Evolutionary conservation across 2,329 filamentous ascomycete genomes (phyloP).

Genomic region (Sarocladium kiliense): DNA sequence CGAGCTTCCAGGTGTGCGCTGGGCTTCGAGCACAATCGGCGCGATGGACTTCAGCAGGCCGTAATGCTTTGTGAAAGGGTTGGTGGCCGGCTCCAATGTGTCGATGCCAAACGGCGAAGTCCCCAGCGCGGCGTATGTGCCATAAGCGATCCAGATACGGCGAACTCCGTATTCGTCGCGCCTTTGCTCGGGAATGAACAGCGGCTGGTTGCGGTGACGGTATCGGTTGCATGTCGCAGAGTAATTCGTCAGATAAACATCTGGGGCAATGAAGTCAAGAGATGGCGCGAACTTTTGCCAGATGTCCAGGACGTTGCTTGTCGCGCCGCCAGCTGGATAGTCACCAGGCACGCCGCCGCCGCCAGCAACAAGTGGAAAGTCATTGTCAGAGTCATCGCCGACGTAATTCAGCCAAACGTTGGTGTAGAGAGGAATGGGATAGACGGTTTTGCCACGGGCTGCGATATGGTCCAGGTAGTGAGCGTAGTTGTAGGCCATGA

Average conservation of each 20-base stretch:
- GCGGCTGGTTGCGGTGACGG: constrained; percentile 33
- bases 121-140: constrained; percentile 32
- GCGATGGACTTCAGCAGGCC: constrained; percentile 24
- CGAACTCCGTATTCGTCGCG: constrained; percentile 40
- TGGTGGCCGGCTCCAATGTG: constrained; percentile 24
- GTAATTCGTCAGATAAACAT: constrained; percentile 45
- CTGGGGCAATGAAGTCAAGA: constrained; percentile 41
- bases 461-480: constrained; percentile 28
- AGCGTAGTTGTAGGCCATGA: constrained; percentile 31
- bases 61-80: constrained; percentile 19
- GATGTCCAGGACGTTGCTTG: constrained; percentile 28
- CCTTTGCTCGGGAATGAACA: constrained; percentile 49
- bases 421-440: constrained; percentile 27
- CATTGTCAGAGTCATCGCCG: constrained; percentile 23
- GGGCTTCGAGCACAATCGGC: constrained; percentile 21
- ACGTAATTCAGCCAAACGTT: constrained; percentile 30
- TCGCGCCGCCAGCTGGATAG: constrained; percentile 31
- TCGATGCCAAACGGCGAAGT: constrained; percentile 35
- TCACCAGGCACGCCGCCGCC: constrained; percentile 27
- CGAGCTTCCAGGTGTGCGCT: constrained; percentile 20
- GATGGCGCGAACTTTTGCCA: constrained; percentile 34
- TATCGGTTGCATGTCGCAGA: constrained; percentile 37
- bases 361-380: constrained; percentile 28
- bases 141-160: constrained; percentile 36
- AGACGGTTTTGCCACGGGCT: constrained; percentile 26